phyloP scores from a whole-genome alignment of 345 rosid genomes.

The Arabis hirsuta region DNA sequence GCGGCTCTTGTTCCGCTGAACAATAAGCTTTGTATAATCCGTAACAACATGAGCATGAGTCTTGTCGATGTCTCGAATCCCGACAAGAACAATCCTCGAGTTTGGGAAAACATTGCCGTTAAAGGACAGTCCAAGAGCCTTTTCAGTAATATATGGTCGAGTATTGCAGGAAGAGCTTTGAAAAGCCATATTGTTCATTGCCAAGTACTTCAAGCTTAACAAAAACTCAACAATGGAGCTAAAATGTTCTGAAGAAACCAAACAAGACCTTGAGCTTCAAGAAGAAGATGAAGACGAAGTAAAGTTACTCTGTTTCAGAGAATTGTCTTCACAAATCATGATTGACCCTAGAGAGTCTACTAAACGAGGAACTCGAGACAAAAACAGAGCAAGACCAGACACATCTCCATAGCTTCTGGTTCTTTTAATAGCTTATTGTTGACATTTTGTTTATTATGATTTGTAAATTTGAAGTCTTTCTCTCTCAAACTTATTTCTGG shows the following conservation, averaged over 20 bases:
- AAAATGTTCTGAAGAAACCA: constrained; percentile 25
- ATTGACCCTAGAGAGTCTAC: not conserved
- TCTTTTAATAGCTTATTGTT: constrained; percentile 19
- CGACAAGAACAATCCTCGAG: constrained; percentile 65
- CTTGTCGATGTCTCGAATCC: constrained; percentile 85
- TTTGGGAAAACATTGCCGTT: constrained; percentile 89
- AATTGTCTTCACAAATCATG: not conserved
- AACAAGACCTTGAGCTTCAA: constrained; percentile 9
- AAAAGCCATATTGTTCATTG: constrained; percentile 93
- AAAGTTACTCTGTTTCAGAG: constrained; percentile 2
- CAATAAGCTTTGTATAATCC: constrained; percentile 84
- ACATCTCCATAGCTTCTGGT: not conserved
- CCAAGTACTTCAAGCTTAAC: constrained; percentile 94
- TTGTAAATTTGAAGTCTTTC: constrained; percentile 48
- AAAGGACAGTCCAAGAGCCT: constrained; percentile 82
- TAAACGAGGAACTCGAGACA: constrained; percentile 4
- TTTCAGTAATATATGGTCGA: constrained; percentile 82
- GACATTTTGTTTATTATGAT: constrained; percentile 39
- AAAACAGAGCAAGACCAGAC: constrained; percentile 40
- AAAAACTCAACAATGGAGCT: constrained; percentile 19
- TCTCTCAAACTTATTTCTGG: constrained; percentile 33
- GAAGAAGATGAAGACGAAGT: not conserved
- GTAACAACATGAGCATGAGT: constrained; percentile 97
- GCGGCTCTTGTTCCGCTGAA: constrained; percentile 89
- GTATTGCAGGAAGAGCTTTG: constrained; percentile 89